Percentiles rank a stretch among this genome's conserved stretches.
Conservation (phyloP, 1,284 basidiomycete species). For the Bjerkandera adusta region DNA sequence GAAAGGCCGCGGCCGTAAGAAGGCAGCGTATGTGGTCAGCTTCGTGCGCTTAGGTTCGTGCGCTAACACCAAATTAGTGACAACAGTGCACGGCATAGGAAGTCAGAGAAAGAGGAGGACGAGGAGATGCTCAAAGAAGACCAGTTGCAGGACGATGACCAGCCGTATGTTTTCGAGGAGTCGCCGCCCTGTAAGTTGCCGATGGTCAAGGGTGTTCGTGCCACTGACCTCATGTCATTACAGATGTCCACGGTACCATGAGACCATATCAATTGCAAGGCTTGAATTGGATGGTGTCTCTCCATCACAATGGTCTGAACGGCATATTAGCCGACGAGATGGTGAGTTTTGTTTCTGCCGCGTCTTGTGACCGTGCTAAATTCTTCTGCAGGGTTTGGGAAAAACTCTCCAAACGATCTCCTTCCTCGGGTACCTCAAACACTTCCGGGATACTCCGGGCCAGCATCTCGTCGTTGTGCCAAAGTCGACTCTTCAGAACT, state of each 20-base stretch:
- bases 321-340: constrained; percentile 95
- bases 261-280: constrained; percentile 95
- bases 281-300: constrained; percentile 94
- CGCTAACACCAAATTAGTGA: constrained; percentile 42
- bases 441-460: constrained; percentile 75
- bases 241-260: constrained; percentile 90
- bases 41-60: not conserved
- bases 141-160: constrained; percentile 78
- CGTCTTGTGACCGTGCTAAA: not conserved
- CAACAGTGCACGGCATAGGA: constrained; percentile 82
- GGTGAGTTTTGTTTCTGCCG: constrained; percentile 43
- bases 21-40: constrained; percentile 61
- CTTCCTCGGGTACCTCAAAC: constrained; percentile 94
- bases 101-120: constrained; percentile 98
- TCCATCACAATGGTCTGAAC: constrained; percentile 92
- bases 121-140: constrained; percentile 91
- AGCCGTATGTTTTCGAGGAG: constrained; percentile 90
- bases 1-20: constrained; percentile 81
- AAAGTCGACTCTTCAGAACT: constrained; percentile 97
- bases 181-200: constrained; percentile 86
- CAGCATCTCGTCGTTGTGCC: constrained; percentile 97
- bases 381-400: constrained; percentile 76
- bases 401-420: constrained; percentile 99
- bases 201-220: not conserved
- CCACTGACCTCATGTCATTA: not conserved